Evolutionary conservation across 2,329 filamentous ascomycete genomes (phyloP), one percentile per base, ranked within the genome.

Genomic region (Xylariaceae sp.): DNA sequence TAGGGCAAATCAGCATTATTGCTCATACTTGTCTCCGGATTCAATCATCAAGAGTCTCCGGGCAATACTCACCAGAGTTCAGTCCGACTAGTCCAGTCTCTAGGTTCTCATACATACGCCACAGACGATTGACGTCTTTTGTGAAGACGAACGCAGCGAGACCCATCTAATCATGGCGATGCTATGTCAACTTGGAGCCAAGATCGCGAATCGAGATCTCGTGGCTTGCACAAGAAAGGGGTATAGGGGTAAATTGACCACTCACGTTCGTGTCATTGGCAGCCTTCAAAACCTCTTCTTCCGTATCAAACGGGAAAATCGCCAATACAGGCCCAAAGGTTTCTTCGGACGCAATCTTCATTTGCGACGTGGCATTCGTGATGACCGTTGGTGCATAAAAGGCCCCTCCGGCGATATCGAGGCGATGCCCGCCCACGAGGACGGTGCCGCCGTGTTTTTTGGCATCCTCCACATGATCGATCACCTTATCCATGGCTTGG

Each of bases 301-400:
- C 82, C 0, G 77, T 80, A 63, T 82, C 81, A 71, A 86, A 86
- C 2, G 75, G 76, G 52, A 74, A 75, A 54, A 86, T 77, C 37
- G 80, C 80, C 1, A 84, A 77, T 34, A 86, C 77, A 1, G 83
- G 83, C 0, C 81, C 82, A 65, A 86, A 86, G 3, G 84, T 78
- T 66, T 86, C 82, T 68, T 85, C 82, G 5, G 68, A 67, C 11
- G 70, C 69, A 55, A 78, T 78, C 48, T 72, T 76, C 79, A 84
- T 83, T 4, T 77, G 71, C 6, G 73, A 69, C 10, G 75, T 78
- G 9, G 80, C 74, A 34, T 78, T 75, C 1, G 77, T 75, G 57
- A 85, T 76, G 52, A 86, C 73, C 0, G 82, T 84, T 0, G 83
- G 83, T 65, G 81, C 78, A 72, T 89, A 88, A 76, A 88, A 90